A percentile compares a stretch with the other conserved stretches of the same genome.
phyloP scores from a whole-genome alignment of 139 green algal genomes.

The Eudorina sp. region DNA sequence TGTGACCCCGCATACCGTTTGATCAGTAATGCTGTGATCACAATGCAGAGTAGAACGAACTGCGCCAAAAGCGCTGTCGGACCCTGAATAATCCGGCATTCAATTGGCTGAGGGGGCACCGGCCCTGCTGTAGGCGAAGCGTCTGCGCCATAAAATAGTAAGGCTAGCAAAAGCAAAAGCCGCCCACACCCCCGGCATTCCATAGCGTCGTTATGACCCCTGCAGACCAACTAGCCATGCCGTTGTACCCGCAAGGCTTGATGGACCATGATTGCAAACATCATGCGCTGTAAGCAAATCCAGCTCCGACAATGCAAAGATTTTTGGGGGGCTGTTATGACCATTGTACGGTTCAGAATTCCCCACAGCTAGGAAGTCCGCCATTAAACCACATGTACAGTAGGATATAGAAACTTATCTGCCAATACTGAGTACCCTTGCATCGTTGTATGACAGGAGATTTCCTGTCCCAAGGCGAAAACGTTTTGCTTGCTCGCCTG shows the following conservation, averaged over 20 bases:
- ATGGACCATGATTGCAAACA: no score
- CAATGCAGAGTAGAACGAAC: constrained; percentile 38
- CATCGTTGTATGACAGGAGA: no score
- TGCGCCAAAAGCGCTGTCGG: constrained; percentile 23
- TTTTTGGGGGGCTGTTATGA: no score
- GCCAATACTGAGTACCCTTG: no score
- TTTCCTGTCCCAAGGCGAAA: no score
- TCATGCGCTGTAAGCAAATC: no score
- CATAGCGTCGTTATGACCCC: background rate
- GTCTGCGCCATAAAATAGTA: background rate
- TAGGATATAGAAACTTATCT: no score
- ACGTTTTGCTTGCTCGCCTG: no score
- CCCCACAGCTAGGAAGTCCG: no score
- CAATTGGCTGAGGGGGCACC: background rate
- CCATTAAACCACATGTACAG: no score
- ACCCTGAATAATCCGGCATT: constrained; percentile 44
- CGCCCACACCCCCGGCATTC: background rate
- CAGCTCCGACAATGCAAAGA: no score
- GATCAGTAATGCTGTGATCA: constrained; percentile 28
- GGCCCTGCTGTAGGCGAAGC: background rate
- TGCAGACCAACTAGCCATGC: background rate
- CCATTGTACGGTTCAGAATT: no score
- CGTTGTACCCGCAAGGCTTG: background rate
- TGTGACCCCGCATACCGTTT: constrained; percentile 26
- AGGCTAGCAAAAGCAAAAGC: background rate